Base-by-base conservation (phyloP, 108 stramenopile species). In the Cyclotella cryptica region DNA sequence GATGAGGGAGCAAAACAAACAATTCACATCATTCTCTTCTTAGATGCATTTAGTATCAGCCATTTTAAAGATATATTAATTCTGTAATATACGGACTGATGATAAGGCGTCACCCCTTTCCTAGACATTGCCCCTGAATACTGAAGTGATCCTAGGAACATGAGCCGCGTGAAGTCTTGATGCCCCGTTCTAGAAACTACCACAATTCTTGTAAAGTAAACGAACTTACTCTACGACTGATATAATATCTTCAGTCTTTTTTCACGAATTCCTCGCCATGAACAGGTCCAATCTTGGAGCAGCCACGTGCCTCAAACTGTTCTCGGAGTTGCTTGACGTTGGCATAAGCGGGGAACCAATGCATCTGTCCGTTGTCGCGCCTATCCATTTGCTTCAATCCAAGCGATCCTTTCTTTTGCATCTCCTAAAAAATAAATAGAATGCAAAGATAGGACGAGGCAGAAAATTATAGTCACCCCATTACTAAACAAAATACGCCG, bases 401-500 rank as follows among this genome's bases (percentile, higher is more conserved):
- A 47, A 80, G 45, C 10, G 75, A 77, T 78, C 77, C 81, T 55
- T 78, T 78, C 71, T 64, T 82, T 82, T 82, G 81, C 77, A 78
- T 74, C 30, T 74, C 61, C 80, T 81, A 24, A 53, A 43, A 29
- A 27, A 10, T 28, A 52, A 28, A n/a, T 22, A 67, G 18, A 19
- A 40, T 39, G 39, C 58, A 45, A 35, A 35, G 35, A 35, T 35
- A 35, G 6, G 57, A 14, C 40, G n/a, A 11, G 26, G 7, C 13
- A 29, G 40, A 39, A 24, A 71, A 17, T 66, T 22, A 4, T n/a
- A 27, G 17, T 58, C 17, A 58, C 2, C 13, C 3, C 12, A 21
- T 24, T 1, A 58, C 55, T 1, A 58, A 19, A 3, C 49, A 19
- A 51, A 19, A 51, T 17, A 51, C 49, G 49, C n/a, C 49, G 22